phyloP scores from a whole-genome alignment of 2,329 filamentous ascomycete species.

The Aspergillus arachidicola region DNA sequence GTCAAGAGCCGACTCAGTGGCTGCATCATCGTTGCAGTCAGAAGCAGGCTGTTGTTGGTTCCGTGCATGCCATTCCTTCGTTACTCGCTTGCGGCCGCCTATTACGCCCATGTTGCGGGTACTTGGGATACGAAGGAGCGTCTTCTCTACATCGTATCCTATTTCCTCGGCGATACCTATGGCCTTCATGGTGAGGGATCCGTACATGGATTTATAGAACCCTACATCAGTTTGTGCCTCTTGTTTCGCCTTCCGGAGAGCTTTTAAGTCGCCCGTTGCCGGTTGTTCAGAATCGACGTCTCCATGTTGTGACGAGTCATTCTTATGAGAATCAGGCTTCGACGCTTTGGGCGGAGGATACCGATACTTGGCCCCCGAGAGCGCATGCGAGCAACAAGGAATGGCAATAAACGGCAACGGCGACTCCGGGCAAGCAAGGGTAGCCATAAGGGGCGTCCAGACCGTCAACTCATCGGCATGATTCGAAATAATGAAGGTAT shows the following conservation, averaged over 20 bases:
- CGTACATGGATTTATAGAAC: conserved; percentile 70
- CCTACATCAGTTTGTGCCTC: conserved; percentile 32
- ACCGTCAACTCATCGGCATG: conserved; percentile 95
- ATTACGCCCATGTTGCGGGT: conserved; percentile 84
- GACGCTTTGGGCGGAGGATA: conserved; percentile 43
- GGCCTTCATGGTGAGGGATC: conserved; percentile 80
- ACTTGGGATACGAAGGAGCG: conserved; percentile 87
- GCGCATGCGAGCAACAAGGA: conserved; percentile 89
- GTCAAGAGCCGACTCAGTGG: conserved; percentile 54
- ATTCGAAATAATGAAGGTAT: conserved; percentile 93
- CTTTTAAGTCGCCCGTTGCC: conserved; percentile 43
- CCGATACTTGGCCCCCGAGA: conserved; percentile 74
- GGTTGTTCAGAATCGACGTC: conserved; percentile 25
- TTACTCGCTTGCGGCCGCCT: conserved; percentile 55
- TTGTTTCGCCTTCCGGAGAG: conserved; percentile 40
- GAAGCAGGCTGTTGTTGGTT: conserved; percentile 15
- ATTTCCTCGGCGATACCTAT: conserved; percentile 69
- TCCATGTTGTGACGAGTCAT: neutral
- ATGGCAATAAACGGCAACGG: conserved; percentile 85
- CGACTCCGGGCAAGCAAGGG: conserved; percentile 56
- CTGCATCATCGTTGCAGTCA: neutral
- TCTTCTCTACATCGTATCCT: conserved; percentile 76
- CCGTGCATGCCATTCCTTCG: conserved; percentile 31
- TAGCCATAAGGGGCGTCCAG: conserved; percentile 90
- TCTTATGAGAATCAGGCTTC: conserved; percentile 30